Percentiles rank a stretch among this genome's conserved stretches.
These are phyloP conservation scores for Spinacia oleracea DNA, from an alignment of 179 eudicot genomes.

Conservation along the genomic window DNA sequence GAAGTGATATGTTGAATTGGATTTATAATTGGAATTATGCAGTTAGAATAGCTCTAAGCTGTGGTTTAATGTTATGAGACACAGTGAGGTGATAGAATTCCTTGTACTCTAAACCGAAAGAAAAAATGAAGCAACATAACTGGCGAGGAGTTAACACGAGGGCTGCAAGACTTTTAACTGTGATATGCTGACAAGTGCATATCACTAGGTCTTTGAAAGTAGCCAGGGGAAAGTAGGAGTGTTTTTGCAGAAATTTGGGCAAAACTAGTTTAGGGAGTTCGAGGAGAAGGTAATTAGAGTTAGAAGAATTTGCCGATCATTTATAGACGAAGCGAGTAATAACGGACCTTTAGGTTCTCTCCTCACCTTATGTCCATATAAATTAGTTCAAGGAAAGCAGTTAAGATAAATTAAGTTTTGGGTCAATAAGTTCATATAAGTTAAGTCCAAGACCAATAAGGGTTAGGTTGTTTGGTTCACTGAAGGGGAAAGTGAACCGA, in stretches of 20 bases:
- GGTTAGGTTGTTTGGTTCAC: too few relatives aligned
- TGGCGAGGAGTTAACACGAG: not conserved
- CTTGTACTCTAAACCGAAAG: not conserved
- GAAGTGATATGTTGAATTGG: not conserved
- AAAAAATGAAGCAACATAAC: not conserved
- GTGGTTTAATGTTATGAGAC: not conserved
- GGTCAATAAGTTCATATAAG: too few relatives aligned
- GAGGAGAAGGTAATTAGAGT: not conserved
- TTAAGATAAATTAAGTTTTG: too few relatives aligned
- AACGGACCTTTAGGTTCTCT: too few relatives aligned
- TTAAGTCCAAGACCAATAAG: too few relatives aligned
- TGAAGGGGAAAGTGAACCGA: too few relatives aligned
- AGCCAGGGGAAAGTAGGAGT: not conserved
- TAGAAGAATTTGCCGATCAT: too few relatives aligned
- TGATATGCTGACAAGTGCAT: not conserved
- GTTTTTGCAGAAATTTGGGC: not conserved
- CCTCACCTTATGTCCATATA: too few relatives aligned
- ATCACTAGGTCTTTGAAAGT: not conserved
- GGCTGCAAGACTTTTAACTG: not conserved
- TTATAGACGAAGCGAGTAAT: too few relatives aligned
- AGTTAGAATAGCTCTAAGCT: conserved; percentile 2
- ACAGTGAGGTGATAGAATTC: not conserved
- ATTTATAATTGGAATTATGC: not conserved
- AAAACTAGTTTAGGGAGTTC: not conserved
- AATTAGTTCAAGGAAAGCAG: too few relatives aligned